A percentile compares a stretch with the other conserved stretches of the same genome.
phyloP scores from a whole-genome alignment of 352 stramenopile genomes.

The Phytophthora sojae region DNA sequence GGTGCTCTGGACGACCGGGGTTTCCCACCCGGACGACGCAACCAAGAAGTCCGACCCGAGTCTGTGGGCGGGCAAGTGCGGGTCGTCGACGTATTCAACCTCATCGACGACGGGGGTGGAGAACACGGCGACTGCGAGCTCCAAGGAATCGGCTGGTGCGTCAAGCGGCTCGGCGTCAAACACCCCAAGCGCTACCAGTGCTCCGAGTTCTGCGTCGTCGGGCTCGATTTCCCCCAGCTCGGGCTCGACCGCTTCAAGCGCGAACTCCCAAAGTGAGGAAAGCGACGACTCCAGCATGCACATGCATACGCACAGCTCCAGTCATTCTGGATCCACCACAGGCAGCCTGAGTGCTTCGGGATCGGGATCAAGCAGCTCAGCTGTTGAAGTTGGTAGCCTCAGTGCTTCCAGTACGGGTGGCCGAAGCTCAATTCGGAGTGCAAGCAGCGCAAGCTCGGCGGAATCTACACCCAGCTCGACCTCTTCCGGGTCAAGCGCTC shows the following conservation, averaged over 20 bases:
- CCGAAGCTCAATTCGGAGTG: constrained; percentile 1
- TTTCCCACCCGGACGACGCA: constrained; percentile 35
- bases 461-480: neutral
- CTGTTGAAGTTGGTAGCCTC: constrained; percentile 12
- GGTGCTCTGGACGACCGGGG: constrained; percentile 25
- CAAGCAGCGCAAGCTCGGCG: constrained; percentile 4
- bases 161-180: constrained; percentile 1
- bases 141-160: neutral
- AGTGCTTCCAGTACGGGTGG: constrained; percentile 5
- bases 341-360: constrained; percentile 5
- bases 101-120: neutral
- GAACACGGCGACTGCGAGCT: neutral
- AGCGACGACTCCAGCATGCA: neutral
- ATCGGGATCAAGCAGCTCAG: constrained; percentile 6
- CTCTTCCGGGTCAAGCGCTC: neutral
- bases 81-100: neutral
- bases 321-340: neutral
- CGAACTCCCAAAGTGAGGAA: neutral
- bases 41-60: constrained; percentile 25
- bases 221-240: neutral
- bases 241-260: neutral
- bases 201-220: neutral
- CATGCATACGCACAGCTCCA: neutral
- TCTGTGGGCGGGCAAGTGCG: constrained; percentile 26
- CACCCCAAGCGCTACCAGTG: neutral